These are phyloP conservation scores for Solanum sitiens DNA, from an alignment of 257 asterid genomes.

Conservation along the genomic window DNA sequence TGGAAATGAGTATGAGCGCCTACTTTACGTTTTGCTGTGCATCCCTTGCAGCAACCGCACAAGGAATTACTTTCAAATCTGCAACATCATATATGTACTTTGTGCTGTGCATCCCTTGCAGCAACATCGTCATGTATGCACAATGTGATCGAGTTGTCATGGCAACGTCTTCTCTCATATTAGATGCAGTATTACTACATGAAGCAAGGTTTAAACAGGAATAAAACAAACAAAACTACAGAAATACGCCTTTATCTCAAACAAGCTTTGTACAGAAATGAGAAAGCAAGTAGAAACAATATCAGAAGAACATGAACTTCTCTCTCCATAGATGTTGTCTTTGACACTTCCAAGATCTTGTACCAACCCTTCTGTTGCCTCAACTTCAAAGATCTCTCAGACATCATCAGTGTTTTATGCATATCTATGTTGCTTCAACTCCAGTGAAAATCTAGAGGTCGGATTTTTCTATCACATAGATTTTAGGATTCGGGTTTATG, in stretches of 20 bases:
- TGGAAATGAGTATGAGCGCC: not conserved
- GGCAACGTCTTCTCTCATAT: not conserved
- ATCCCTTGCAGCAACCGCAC: not conserved
- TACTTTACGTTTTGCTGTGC: not conserved
- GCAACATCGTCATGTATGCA: not conserved
- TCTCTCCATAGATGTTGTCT: constrained; percentile 22
- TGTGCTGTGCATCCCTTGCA: not conserved
- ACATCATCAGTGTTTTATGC: constrained; percentile 60
- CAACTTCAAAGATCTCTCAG: constrained; percentile 71
- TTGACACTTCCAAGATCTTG: constrained; percentile 71
- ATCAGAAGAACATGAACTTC: not conserved
- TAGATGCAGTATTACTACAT: not conserved
- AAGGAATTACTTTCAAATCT: not conserved
- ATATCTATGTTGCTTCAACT: constrained; percentile 5
- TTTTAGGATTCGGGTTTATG: not conserved
- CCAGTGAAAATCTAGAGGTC: not conserved
- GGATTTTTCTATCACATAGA: not conserved
- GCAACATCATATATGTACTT: not conserved
- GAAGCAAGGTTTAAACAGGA: not conserved
- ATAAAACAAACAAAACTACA: not conserved
- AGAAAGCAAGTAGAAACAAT: not conserved
- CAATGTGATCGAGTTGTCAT: not conserved
- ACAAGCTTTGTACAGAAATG: not conserved
- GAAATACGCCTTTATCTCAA: not conserved
- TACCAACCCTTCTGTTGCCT: constrained; percentile 58